These are phyloP conservation scores for Erysimum pusillum DNA, from an alignment of 441 rosid genomes.

Conservation along the genomic window DNA sequence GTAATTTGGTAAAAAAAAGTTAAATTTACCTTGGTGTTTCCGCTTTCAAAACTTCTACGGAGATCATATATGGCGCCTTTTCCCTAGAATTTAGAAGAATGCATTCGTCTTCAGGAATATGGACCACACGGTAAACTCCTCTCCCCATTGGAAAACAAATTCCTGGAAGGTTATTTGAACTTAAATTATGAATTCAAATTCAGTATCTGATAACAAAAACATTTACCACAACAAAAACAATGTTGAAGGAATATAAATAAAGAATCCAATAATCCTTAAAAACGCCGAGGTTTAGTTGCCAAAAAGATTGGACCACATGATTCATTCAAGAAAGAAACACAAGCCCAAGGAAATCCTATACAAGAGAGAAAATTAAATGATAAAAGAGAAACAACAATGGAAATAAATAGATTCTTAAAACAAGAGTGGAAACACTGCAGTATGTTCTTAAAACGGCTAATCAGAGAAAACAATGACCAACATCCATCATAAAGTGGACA, in stretches of 20 bases:
- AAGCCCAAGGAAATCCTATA: slow-evolving; percentile 2
- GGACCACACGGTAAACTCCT: slow-evolving; percentile 94
- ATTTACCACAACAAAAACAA: slow-evolving; percentile 39
- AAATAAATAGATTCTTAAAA: slow-evolving; percentile 2
- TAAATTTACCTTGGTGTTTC: slow-evolving; percentile 75
- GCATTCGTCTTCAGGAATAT: slow-evolving; percentile 98
- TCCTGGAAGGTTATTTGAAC: slow-evolving; percentile 57
- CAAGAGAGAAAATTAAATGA: slow-evolving; percentile 27
- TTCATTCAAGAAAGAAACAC: slow-evolving; percentile 14
- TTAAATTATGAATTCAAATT: slow-evolving; percentile 14
- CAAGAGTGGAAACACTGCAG: slow-evolving; percentile 23
- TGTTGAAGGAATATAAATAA: neutral
- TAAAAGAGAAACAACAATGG: slow-evolving; percentile 13
- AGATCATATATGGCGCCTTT: slow-evolving; percentile 97
- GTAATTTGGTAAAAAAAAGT: neutral
- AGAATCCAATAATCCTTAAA: slow-evolving; percentile 20
- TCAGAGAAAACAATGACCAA: slow-evolving; percentile 27
- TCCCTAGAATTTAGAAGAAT: slow-evolving; percentile 98
- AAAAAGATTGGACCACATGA: slow-evolving; percentile 29
- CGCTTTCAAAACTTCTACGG: slow-evolving; percentile 88
- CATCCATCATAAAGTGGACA: slow-evolving; percentile 17
- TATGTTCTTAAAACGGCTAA: slow-evolving; percentile 8
- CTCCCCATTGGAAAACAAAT: slow-evolving; percentile 98
- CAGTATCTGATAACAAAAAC: slow-evolving; percentile 34
- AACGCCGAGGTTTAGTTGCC: slow-evolving; percentile 25